These are phyloP conservation scores for Trichosporon coremiiforme DNA, from an alignment of 1,284 basidiomycete genomes.

Conservation along the genomic window DNA sequence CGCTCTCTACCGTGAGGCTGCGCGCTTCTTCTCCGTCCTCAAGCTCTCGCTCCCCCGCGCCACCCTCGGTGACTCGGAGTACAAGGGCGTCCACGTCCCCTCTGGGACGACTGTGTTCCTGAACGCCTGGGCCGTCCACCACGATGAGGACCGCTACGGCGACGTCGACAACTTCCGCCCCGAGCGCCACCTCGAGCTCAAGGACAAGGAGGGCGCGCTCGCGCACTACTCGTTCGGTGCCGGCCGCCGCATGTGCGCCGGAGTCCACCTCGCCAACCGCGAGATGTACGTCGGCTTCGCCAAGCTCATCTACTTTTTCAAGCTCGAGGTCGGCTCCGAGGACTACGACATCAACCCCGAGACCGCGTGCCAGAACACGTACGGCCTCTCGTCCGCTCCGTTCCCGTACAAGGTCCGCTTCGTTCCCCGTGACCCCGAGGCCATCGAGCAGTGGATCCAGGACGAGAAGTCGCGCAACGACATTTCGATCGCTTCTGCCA, in stretches of 20 bases:
- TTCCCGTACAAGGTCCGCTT: slow-evolving; percentile 30
- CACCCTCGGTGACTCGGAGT: slow-evolving; percentile 33
- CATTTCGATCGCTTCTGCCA: slow-evolving; percentile 25
- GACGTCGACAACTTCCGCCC: slow-evolving; percentile 31
- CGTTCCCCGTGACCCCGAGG: slow-evolving; percentile 30
- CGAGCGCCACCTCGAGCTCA: slow-evolving; percentile 31
- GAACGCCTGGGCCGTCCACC: slow-evolving; percentile 48
- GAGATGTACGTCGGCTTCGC: slow-evolving; percentile 32
- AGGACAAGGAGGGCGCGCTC: slow-evolving; percentile 21
- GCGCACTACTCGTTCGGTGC: slow-evolving; percentile 34
- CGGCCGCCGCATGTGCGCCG: slow-evolving; percentile 35
- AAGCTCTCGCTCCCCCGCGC: slow-evolving; percentile 34
- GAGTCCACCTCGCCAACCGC: slow-evolving; percentile 35
- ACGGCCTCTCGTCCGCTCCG: slow-evolving; percentile 21
- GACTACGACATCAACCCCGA: slow-evolving; percentile 31
- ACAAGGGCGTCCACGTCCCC: slow-evolving; percentile 43
- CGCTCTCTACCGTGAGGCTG: slow-evolving; percentile 28
- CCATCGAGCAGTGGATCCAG: slow-evolving; percentile 32
- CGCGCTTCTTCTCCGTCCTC: slow-evolving; percentile 34
- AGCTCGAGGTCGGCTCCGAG: slow-evolving; percentile 28
- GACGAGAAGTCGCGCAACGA: slow-evolving; percentile 31
- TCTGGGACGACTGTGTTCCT: slow-evolving; percentile 46
- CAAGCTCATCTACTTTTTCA: slow-evolving; percentile 34
- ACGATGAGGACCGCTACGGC: slow-evolving; percentile 32
- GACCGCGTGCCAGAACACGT: slow-evolving; percentile 27